These are phyloP conservation scores for Tulasnella sp. DNA, from an alignment of 768 basidiomycete species.

Conservation along the genomic window DNA sequence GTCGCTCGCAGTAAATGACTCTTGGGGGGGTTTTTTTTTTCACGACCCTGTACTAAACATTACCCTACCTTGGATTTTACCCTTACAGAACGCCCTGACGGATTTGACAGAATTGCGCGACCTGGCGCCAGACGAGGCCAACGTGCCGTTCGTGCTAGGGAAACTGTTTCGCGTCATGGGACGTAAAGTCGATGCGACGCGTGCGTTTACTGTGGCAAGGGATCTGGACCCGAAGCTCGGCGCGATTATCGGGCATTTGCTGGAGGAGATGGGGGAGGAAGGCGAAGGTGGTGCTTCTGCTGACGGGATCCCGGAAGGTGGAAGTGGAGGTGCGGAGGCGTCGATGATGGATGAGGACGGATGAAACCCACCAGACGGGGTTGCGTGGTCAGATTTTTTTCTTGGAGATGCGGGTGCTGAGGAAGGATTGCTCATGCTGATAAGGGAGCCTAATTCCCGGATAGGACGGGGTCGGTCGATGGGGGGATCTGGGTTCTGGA, in stretches of 20 bases:
- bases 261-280: slow-evolving; percentile 19
- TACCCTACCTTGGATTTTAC: no score
- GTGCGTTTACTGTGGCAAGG: slow-evolving; percentile 78
- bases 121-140: slow-evolving; percentile 87
- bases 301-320: neutral
- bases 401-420: no score
- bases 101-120: slow-evolving; percentile 73
- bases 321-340: neutral
- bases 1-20: slow-evolving; percentile 14
- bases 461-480: no score
- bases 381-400: no score
- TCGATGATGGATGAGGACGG: neutral
- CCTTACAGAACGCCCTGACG: slow-evolving; percentile 56
- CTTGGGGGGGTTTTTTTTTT: slow-evolving; percentile 15
- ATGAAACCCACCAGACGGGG: neutral
- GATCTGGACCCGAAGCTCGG: slow-evolving; percentile 89
- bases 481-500: no score
- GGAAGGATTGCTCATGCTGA: no score
- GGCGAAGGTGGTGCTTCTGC: neutral
- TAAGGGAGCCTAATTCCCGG: no score
- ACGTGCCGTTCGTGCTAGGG: slow-evolving; percentile 92
- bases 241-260: slow-evolving; percentile 38
- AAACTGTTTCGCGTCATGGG: slow-evolving; percentile 79
- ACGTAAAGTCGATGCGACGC: slow-evolving; percentile 65
- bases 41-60: slow-evolving; percentile 23